These are phyloP conservation scores for Leptomonas pyrrhocoris DNA, from an alignment of 208 protist genomes.

Conservation along the genomic window DNA sequence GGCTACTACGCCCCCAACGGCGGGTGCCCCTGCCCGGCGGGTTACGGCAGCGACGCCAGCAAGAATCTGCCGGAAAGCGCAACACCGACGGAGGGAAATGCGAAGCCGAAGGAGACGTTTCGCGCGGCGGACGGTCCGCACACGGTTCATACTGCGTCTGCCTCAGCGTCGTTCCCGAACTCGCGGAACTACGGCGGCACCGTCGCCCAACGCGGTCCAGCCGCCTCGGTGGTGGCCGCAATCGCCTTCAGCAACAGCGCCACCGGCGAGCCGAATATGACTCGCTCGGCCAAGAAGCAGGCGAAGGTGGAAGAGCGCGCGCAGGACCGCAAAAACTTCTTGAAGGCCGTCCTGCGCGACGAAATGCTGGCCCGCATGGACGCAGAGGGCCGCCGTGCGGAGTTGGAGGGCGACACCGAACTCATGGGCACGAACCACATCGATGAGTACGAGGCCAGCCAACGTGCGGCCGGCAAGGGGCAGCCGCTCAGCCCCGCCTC, in stretches of 20 bases:
- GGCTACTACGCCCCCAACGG: constrained; percentile 60
- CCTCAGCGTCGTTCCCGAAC: constrained; percentile 55
- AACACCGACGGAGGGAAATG: constrained; percentile 8
- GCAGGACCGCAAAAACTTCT: constrained; percentile 79
- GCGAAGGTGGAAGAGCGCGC: constrained; percentile 50
- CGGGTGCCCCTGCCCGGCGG: constrained; percentile 62
- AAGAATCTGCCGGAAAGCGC: constrained; percentile 15
- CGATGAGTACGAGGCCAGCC: constrained; percentile 49
- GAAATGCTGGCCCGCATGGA: constrained; percentile 69
- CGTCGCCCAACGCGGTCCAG: constrained; percentile 36
- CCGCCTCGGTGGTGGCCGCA: no score
- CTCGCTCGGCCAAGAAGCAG: constrained; percentile 20
- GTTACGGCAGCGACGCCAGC: constrained; percentile 18
- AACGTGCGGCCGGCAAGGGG: constrained; percentile 6
- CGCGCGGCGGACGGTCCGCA: constrained; percentile 45
- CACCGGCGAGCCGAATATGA: constrained; percentile 2
- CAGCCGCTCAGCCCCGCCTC: constrained; percentile 3
- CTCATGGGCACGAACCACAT: constrained; percentile 59
- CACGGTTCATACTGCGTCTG: constrained; percentile 28
- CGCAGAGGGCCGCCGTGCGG: constrained; percentile 53
- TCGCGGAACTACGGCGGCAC: constrained; percentile 75
- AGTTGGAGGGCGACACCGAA: constrained; percentile 49
- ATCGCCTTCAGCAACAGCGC: constrained; percentile 35
- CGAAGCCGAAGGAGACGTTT: constrained; percentile 37
- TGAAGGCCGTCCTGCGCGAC: constrained; percentile 70